These are phyloP conservation scores for Pythium brassicae DNA, from an alignment of 352 stramenopile genomes.

Conservation along the genomic window DNA sequence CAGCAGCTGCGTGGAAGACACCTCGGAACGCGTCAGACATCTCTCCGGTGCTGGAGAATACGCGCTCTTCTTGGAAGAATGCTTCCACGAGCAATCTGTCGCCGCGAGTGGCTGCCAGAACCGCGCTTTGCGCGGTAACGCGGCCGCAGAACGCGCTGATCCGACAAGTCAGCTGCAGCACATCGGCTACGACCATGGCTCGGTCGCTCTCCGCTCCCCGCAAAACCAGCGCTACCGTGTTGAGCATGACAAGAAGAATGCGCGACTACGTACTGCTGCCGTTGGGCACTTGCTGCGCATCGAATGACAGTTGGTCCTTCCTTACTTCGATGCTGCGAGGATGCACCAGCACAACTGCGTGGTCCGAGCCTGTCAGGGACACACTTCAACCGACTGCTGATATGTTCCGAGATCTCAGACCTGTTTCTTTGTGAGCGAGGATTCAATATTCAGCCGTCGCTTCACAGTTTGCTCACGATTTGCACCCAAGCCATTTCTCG, in stretches of 20 bases:
- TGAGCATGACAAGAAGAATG: background rate
- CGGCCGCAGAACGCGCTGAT: background rate
- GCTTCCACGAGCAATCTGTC: background rate
- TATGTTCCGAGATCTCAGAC: too few species aligned
- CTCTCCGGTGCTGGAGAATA: background rate
- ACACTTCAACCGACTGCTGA: too few species aligned
- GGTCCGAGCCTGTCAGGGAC: too few species aligned
- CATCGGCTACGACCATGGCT: background rate
- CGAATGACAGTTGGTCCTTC: background rate
- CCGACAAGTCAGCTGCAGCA: background rate
- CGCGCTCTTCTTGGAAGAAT: slow-evolving; percentile 1
- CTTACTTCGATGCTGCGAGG: too few species aligned
- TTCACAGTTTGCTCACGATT: too few species aligned
- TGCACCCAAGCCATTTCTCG: slow-evolving; percentile 10
- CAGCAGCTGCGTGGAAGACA: slow-evolving; percentile 51
- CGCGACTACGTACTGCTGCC: background rate
- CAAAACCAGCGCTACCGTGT: slow-evolving; percentile 3
- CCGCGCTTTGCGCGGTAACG: background rate
- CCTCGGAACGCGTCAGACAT: background rate
- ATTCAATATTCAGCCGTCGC: too few species aligned
- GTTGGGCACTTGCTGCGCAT: background rate
- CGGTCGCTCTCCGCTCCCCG: too few species aligned
- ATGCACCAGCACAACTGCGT: too few species aligned
- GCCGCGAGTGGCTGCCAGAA: background rate
- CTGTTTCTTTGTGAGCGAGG: too few species aligned